phyloP scores from a whole-genome alignment of 805 yeast species.

The Huiozyma naganishii region DNA sequence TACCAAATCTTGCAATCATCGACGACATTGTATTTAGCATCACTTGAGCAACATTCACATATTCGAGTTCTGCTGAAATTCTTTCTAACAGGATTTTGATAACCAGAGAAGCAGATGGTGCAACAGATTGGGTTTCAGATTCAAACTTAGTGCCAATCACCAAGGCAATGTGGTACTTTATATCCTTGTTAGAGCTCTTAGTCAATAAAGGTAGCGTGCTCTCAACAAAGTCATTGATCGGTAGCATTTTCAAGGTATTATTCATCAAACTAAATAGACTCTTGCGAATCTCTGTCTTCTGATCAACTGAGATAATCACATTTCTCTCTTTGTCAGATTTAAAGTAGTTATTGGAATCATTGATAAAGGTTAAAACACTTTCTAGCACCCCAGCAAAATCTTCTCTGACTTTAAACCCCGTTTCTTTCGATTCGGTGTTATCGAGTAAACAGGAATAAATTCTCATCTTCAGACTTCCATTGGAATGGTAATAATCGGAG shows the following conservation, averaged over 20 bases:
- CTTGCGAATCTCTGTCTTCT: constrained; percentile 26
- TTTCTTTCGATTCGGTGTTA: constrained; percentile 7
- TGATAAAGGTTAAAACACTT: constrained; percentile 15
- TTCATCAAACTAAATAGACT: constrained; percentile 48
- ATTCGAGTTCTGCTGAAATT: constrained; percentile 17
- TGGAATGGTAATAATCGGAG: constrained; percentile 16
- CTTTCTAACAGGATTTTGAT: constrained; percentile 40
- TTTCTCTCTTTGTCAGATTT: constrained; percentile 7
- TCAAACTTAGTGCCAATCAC: constrained; percentile 62
- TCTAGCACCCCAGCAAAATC: constrained; percentile 21
- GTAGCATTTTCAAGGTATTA: constrained; percentile 57
- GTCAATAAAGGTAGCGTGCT: constrained; percentile 40
- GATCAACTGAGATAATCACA: constrained; percentile 11
- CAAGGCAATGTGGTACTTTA: constrained; percentile 51
- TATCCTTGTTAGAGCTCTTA: constrained; percentile 29
- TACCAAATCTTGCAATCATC: constrained; percentile 54
- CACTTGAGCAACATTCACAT: constrained; percentile 47
- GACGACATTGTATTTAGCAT: constrained; percentile 58
- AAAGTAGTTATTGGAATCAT: constrained; percentile 5
- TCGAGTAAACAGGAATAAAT: constrained; percentile 43
- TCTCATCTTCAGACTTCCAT: constrained; percentile 39
- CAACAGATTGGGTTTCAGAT: constrained; percentile 46
- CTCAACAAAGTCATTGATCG: constrained; percentile 59
- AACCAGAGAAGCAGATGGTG: constrained; percentile 39
- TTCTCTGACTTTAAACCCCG: constrained; percentile 11